A percentile compares a stretch with the other conserved stretches of the same genome.
These are phyloP conservation scores for Cucumis melo DNA, from an alignment of 306 rosid species.

Conservation along the genomic window DNA sequence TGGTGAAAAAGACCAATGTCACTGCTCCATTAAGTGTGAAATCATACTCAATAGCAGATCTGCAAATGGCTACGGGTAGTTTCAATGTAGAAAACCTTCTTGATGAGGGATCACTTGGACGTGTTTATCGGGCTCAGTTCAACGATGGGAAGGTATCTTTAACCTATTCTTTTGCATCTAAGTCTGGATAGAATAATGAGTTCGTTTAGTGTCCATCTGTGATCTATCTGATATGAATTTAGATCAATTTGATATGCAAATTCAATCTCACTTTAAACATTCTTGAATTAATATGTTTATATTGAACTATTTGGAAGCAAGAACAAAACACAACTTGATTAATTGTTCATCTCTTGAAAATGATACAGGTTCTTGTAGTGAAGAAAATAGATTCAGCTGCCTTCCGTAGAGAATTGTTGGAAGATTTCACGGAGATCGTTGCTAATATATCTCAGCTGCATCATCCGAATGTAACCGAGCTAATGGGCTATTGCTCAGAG, in stretches of 20 bases:
- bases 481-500: slow-evolving; percentile 92
- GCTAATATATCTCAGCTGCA: slow-evolving; percentile 63
- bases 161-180: not conserved
- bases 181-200: not conserved
- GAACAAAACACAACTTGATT: not conserved
- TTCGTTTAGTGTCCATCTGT: not conserved
- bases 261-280: not conserved
- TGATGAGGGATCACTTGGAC: slow-evolving; percentile 92
- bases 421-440: slow-evolving; percentile 58
- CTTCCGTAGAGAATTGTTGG: slow-evolving; percentile 37
- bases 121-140: slow-evolving; percentile 83
- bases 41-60: slow-evolving; percentile 76
- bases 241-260: not conserved
- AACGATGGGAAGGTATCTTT: slow-evolving; percentile 70
- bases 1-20: slow-evolving; percentile 34
- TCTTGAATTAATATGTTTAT: not conserved
- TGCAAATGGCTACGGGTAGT: slow-evolving; percentile 97
- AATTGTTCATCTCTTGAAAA: not conserved
- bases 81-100: slow-evolving; percentile 77
- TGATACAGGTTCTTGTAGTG: slow-evolving; percentile 74
- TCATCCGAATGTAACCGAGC: slow-evolving; percentile 83
- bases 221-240: not conserved
- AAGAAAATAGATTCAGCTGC: slow-evolving; percentile 82
- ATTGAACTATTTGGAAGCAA: not conserved
- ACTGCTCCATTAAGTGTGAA: slow-evolving; percentile 62